Evolutionary conservation across 1,284 basidiomycete genomes (phyloP), one percentile per base, ranked within the genome.

Genomic region (Erythrobasidium hasegawianum): DNA sequence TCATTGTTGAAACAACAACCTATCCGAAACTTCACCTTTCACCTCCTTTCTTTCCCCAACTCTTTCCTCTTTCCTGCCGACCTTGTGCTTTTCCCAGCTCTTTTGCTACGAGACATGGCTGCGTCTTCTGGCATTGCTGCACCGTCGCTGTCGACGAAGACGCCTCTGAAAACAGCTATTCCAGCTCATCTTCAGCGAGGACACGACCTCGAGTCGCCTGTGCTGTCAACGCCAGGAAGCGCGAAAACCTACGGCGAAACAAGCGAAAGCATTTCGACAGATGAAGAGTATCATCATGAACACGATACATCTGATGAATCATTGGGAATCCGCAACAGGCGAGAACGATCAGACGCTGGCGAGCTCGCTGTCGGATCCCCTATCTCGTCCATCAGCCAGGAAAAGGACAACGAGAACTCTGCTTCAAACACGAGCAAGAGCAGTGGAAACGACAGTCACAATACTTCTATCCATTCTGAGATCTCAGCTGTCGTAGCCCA

Each of bases 301-400:
- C 13, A 29, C 18, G 41, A 64, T 45, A 47, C 27, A n/a, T 64
- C 61, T 18, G 61, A 52, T 29, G 61, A 64, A 38, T 64, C 53
- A 24, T 40, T 64, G 41, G 53, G 61, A 29, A 64, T 64, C 26
- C 11, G 61, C 43, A n/a, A 24, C 4, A 47, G 43, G 16, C 16
- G 22, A 24, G 43, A 47, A 24, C 16, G 43, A 24, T 5, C 43
- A n/a, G 16, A n/a, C 43, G 16, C 16, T 16, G 22, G n/a, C 43
- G 43, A 18, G 43, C 43, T 24, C 22, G 43, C 16, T 47, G 43
- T 47, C 16, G 43, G n/a, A 24, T n/a, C 16, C 22, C n/a, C n/a
- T n/a, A 14, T 47, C 22, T n/a, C 16, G 22, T 24, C 43, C n/a
- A 47, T n/a, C 16, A 47, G 43, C 16, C 7, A 47, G 14, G 43